A percentile compares a stretch with the other conserved stretches of the same genome.
Evolutionary conservation across 106 monocot species (phyloP).

Genomic region (Narthecium ossifragum): DNA sequence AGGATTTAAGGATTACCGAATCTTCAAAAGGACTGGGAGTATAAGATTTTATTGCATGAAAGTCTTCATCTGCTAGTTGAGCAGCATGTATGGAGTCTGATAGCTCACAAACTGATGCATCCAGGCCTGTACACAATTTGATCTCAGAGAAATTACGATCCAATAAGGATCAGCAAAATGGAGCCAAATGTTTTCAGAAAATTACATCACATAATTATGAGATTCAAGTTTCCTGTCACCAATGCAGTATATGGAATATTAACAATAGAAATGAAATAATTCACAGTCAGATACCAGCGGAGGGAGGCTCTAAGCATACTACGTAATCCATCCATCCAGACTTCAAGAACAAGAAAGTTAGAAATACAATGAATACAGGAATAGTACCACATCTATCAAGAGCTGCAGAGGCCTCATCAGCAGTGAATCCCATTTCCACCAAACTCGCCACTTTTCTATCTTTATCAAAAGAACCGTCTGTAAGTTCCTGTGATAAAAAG

Average conservation of each 20-base stretch:
- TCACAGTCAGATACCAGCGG: neutral
- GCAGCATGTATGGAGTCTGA: constrained; percentile 59
- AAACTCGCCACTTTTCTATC: constrained; percentile 41
- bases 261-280: neutral
- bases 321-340: too few relatives aligned
- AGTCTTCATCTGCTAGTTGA: constrained; percentile 37
- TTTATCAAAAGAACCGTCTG: constrained; percentile 14
- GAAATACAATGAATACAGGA: neutral
- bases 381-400: constrained; percentile 59
- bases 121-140: constrained; percentile 13
- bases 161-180: neutral
- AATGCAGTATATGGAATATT: neutral
- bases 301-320: neutral
- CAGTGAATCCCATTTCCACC: constrained; percentile 48
- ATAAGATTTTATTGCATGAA: neutral
- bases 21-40: constrained; percentile 4
- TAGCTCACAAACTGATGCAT: constrained; percentile 44
- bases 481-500: constrained; percentile 10
- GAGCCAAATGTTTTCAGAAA: neutral
- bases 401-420: constrained; percentile 43
- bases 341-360: neutral
- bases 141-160: neutral
- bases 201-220: neutral
- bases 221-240: neutral
- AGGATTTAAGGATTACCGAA: neutral